phyloP scores from a whole-genome alignment of 257 asterid species.

The Sherardia arvensis region DNA sequence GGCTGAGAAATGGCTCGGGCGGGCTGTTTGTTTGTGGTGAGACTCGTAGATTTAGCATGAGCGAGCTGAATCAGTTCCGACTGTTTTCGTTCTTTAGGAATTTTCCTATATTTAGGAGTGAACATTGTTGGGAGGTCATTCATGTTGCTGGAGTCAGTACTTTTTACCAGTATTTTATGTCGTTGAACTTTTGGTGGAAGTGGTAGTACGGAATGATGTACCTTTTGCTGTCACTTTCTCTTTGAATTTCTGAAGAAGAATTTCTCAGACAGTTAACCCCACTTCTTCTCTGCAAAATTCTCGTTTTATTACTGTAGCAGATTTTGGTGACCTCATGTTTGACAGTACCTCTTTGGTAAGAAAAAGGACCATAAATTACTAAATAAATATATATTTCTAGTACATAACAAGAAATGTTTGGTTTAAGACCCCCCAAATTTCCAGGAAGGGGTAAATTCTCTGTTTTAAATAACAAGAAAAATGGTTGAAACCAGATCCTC shows the following conservation, averaged over 20 bases:
- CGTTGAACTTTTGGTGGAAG: not conserved
- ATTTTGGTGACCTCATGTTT: not conserved
- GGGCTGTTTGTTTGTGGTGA: conserved; percentile 26
- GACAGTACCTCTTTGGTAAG: not conserved
- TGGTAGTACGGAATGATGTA: not conserved
- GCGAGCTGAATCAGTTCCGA: conserved; percentile 9
- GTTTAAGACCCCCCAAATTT: not conserved
- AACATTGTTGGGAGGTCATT: not conserved
- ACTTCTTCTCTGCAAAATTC: not conserved
- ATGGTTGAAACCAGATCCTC: not conserved
- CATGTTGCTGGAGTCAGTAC: not conserved
- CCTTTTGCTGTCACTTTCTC: not conserved
- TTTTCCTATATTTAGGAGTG: conserved; percentile 14
- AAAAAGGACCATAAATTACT: not conserved
- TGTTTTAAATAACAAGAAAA: not conserved
- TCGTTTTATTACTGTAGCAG: no score
- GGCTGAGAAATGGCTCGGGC: conserved; percentile 24
- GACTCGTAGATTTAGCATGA: conserved; percentile 15
- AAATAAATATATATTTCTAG: not conserved
- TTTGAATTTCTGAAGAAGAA: not conserved
- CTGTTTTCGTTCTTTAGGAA: conserved; percentile 19
- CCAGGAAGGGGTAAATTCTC: not conserved
- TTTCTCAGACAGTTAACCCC: not conserved
- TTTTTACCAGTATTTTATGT: not conserved
- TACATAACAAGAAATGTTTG: not conserved